Conservation (phyloP, 345 rosid species). For the Populus euphratica region DNA sequence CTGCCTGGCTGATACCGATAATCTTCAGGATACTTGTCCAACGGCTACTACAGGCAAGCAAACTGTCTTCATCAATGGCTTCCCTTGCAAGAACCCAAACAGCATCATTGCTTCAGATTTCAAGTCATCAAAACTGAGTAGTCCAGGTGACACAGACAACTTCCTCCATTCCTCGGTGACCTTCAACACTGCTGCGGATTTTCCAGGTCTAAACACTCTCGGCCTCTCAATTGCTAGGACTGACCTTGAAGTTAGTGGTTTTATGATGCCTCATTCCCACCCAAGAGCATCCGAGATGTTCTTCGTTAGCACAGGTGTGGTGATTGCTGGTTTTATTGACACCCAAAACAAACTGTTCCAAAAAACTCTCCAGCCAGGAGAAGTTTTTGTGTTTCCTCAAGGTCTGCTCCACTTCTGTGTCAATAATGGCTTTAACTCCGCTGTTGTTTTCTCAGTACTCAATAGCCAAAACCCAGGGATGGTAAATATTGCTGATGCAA, state of each 20-base stretch:
- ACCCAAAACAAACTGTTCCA: constrained; percentile 50
- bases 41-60: constrained; percentile 31
- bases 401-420: constrained; percentile 65
- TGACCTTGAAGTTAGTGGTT: constrained; percentile 59
- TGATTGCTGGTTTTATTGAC: constrained; percentile 69
- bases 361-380: constrained; percentile 47
- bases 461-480: constrained; percentile 83
- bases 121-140: constrained; percentile 47
- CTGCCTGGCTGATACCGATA: constrained; percentile 44
- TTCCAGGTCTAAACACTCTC: constrained; percentile 80
- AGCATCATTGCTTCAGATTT: constrained; percentile 56
- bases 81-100: constrained; percentile 64
- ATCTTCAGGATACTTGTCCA: constrained; percentile 69
- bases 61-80: constrained; percentile 60
- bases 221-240: constrained; percentile 73
- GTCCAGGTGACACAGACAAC: constrained; percentile 58
- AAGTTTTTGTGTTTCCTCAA: constrained; percentile 61
- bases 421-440: constrained; percentile 54
- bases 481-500: constrained; percentile 41
- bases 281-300: constrained; percentile 75
- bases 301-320: constrained; percentile 49
- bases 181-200: constrained; percentile 55
- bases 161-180: constrained; percentile 38
- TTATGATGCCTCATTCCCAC: constrained; percentile 59
- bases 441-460: constrained; percentile 48